Evolutionary conservation across 2,329 filamentous ascomycete species (phyloP), one percentile per base, ranked within the genome.

Genomic region (Ceratocystis smalleyi): DNA sequence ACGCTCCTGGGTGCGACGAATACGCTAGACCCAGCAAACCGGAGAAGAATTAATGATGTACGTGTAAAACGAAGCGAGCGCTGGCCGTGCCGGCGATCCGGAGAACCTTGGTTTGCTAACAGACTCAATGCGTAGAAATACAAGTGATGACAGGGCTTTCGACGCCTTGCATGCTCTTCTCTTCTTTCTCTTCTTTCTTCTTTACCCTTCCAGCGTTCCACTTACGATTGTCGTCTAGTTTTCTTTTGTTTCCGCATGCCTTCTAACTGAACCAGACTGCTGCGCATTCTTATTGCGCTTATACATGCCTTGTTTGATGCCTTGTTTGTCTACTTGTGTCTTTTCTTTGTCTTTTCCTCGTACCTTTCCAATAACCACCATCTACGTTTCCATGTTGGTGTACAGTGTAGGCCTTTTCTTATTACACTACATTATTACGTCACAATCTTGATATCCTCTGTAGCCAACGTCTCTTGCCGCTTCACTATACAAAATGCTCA

Each of bases 1-100:
- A 90, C 92, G 45, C 77, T 99, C 66, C 80, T 97, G 76, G 94
- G 95, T 4, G 92, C 91, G 15, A 95, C 90, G 0, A 99, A 99
- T 73, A 84, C 88, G 59, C 78, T 99, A 69, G 94, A 99, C 76
- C 87, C 88, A 63, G 80, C 84, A 67, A 91, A 96, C 72, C 77
- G 87, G 71, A 81, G 89, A 70, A 85, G 88, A 72, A 84, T 91
- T 71, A 89, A 95, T 70, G 91, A 96, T 79, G 92, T 96, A 77
- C 83, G 90, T 85, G n/a, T 69, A n/a, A 22, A n/a, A 49, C 3
- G 40, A 12, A n/a, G 24, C 4, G 17, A 1, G 6, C 32, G 32
- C 35, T 40, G 3, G 10, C 5, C 35, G 35, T 40, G 5, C 10
- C 35, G 10, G 15, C 15, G 1, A 12, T 40, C 1, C 3, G 35